phyloP scores from a whole-genome alignment of 2,329 filamentous ascomycete genomes.

The Xylaria digitata region DNA sequence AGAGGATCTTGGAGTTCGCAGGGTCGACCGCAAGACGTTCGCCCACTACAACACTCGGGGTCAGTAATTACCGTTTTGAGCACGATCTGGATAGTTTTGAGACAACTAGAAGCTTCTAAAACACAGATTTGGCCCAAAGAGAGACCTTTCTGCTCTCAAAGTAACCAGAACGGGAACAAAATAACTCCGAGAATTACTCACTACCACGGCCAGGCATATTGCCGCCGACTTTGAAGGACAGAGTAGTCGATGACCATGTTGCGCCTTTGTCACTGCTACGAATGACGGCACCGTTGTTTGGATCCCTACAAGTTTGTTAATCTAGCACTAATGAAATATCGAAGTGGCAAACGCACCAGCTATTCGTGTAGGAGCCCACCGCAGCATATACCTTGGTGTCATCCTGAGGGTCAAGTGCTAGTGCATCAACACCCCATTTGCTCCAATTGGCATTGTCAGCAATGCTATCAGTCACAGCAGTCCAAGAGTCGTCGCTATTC shows the following conservation, averaged over 20 bases:
- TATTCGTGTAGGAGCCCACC: constrained; percentile 69
- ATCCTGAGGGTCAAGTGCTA: constrained; percentile 67
- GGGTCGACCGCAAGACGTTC: constrained; percentile 70
- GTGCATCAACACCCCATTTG: constrained; percentile 67
- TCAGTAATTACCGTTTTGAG: too few relatives aligned
- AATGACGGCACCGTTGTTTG: constrained; percentile 65
- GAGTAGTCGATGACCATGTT: constrained; percentile 61
- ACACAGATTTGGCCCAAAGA: too few relatives aligned
- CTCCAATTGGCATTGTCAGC: constrained; percentile 60
- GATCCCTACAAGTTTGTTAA: constrained; percentile 54
- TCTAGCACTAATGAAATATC: background rate
- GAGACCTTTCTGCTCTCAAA: too few relatives aligned
- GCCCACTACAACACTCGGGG: too few relatives aligned
- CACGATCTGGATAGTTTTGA: too few relatives aligned
- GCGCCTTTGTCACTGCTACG: constrained; percentile 64
- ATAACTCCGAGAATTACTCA: too few relatives aligned
- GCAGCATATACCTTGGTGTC: constrained; percentile 64
- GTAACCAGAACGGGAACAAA: too few relatives aligned
- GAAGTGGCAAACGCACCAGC: constrained; percentile 54
- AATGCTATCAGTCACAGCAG: constrained; percentile 61
- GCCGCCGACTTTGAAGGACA: constrained; percentile 70
- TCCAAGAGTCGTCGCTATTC: constrained; percentile 67
- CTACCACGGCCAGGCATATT: constrained; percentile 72
- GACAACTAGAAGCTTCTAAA: too few relatives aligned
- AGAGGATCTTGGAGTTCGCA: constrained; percentile 66